Evolutionary conservation across 805 yeast species (phyloP).

Genomic region (Wickerhamomyces chambardii): DNA sequence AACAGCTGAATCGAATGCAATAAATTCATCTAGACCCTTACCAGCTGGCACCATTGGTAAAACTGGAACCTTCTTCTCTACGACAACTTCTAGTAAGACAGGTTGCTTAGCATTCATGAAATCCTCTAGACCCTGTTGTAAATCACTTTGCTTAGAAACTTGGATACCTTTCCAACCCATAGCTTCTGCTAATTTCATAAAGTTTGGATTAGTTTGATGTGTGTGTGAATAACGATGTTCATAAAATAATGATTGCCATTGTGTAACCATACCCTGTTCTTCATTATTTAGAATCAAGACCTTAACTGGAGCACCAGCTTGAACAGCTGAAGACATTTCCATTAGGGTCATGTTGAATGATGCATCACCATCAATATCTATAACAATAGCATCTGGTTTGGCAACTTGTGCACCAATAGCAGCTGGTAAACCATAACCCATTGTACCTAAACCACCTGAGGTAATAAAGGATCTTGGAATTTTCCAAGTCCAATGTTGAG

Average conservation of each 20-base stretch:
- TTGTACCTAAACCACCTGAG: slow-evolving; percentile 98
- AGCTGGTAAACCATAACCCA: slow-evolving; percentile 97
- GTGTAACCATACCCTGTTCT: slow-evolving; percentile 99
- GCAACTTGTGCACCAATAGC: slow-evolving; percentile 99
- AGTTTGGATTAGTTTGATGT: slow-evolving; percentile 92
- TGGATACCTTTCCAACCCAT: slow-evolving; percentile 87
- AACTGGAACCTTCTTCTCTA: slow-evolving; percentile 88
- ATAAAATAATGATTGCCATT: slow-evolving; percentile 97
- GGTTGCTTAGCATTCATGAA: slow-evolving; percentile 70
- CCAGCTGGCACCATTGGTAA: slow-evolving; percentile 98
- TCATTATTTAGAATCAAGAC: slow-evolving; percentile 87
- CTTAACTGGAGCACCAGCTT: slow-evolving; percentile 87
- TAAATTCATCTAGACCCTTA: slow-evolving; percentile 88
- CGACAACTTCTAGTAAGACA: slow-evolving; percentile 80
- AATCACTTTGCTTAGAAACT: slow-evolving; percentile 59
- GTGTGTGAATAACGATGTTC: slow-evolving; percentile 98
- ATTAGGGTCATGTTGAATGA: slow-evolving; percentile 97
- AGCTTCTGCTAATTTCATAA: slow-evolving; percentile 86
- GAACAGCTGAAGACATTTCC: slow-evolving; percentile 91
- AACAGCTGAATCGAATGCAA: slow-evolving; percentile 74
- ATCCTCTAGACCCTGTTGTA: slow-evolving; percentile 47
- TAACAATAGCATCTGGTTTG: slow-evolving; percentile 87
- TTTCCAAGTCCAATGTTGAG: slow-evolving; percentile 94
- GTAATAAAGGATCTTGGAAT: slow-evolving; percentile 90
- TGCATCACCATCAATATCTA: slow-evolving; percentile 98